Percentiles rank a stretch among this genome's conserved stretches.
phyloP scores from a whole-genome alignment of 768 basidiomycete genomes.

The Xerocomus potaroensis region DNA sequence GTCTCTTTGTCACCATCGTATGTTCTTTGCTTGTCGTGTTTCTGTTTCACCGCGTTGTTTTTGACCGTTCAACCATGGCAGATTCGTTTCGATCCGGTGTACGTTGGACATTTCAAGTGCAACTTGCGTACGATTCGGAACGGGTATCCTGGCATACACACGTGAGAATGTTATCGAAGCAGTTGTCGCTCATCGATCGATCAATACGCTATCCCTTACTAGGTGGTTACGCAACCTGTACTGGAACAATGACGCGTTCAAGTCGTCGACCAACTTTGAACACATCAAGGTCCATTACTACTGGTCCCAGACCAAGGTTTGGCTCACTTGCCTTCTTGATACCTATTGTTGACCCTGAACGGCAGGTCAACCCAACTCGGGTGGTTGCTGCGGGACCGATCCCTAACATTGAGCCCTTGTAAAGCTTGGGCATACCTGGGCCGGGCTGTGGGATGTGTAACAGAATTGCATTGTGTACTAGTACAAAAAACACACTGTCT shows the following conservation, averaged over 20 bases:
- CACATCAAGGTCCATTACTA: slow-evolving; percentile 55
- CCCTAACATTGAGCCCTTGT: slow-evolving; percentile 63
- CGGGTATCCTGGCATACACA: slow-evolving; percentile 81
- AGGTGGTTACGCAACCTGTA: slow-evolving; percentile 87
- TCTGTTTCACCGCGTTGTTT: no score
- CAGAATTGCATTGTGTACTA: slow-evolving; percentile 2
- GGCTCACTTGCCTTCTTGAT: background rate
- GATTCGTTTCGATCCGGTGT: slow-evolving; percentile 89
- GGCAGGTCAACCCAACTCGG: slow-evolving; percentile 72
- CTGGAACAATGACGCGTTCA: slow-evolving; percentile 88
- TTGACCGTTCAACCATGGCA: slow-evolving; percentile 29
- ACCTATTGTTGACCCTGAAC: background rate
- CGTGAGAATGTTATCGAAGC: slow-evolving; percentile 19
- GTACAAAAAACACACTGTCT: slow-evolving; percentile 7
- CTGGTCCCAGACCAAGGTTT: slow-evolving; percentile 32
- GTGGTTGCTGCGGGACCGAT: slow-evolving; percentile 74
- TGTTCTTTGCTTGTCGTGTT: no score
- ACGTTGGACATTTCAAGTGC: slow-evolving; percentile 92
- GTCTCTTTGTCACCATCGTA: slow-evolving; percentile 92
- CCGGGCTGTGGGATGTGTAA: no score
- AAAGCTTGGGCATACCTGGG: slow-evolving; percentile 4
- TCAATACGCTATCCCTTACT: background rate
- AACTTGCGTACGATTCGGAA: slow-evolving; percentile 81
- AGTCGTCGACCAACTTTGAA: slow-evolving; percentile 80
- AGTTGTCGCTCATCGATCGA: background rate